phyloP scores from a whole-genome alignment of 2,329 filamentous ascomycete species.

The Penicillium italicum region DNA sequence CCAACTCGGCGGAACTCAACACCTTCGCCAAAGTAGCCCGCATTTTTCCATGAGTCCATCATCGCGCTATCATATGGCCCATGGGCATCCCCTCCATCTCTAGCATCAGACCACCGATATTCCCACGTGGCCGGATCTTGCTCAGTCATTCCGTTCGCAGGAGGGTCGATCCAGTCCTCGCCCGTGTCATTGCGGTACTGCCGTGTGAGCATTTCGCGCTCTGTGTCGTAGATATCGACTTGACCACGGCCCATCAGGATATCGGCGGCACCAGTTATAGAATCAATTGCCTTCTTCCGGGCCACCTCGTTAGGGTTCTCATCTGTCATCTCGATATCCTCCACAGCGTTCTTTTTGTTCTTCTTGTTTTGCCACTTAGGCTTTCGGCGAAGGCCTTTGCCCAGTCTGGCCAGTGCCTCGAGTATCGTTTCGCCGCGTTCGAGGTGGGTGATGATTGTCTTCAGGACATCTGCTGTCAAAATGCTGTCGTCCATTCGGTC shows the following conservation, averaged over 20 bases:
- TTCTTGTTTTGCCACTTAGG: conserved; percentile 60
- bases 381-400: conserved; percentile 60
- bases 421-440: conserved; percentile 80
- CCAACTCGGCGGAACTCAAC: conserved; percentile 70
- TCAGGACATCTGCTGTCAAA: conserved; percentile 69
- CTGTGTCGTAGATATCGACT: conserved; percentile 85
- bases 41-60: conserved; percentile 88
- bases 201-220: conserved; percentile 76
- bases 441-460: conserved; percentile 66
- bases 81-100: conserved; percentile 73
- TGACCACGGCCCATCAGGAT: conserved; percentile 78
- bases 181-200: conserved; percentile 83
- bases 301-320: conserved; percentile 66
- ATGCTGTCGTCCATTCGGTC: conserved; percentile 71
- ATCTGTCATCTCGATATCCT: conserved; percentile 68
- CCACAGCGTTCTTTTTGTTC: conserved; percentile 42
- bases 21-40: conserved; percentile 84
- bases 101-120: conserved; percentile 85
- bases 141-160: conserved; percentile 34
- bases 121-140: conserved; percentile 65
- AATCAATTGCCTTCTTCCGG: conserved; percentile 70
- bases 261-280: conserved; percentile 86
- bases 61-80: conserved; percentile 81
- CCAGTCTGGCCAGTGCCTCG: conserved; percentile 80
- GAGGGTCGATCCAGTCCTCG: conserved; percentile 70